Evolutionary conservation across 805 yeast species (phyloP).

Genomic region (Pichia nakasei): DNA sequence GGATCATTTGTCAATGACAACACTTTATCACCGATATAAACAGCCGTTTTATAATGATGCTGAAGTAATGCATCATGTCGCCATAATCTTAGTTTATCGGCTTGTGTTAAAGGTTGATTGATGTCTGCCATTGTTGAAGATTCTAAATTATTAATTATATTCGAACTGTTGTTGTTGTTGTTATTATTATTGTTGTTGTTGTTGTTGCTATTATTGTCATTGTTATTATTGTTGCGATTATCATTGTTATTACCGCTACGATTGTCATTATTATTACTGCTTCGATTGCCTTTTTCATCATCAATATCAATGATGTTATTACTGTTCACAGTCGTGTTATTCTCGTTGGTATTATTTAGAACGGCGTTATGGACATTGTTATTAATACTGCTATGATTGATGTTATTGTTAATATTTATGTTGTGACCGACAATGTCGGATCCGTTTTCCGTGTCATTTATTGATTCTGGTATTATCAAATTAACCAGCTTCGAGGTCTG

Average conservation of each 20-base stretch:
- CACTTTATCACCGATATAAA: conserved; percentile 85
- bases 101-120: conserved; percentile 54
- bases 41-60: conserved; percentile 85
- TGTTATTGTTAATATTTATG: background rate
- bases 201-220: background rate
- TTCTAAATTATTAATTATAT: conserved; percentile 1
- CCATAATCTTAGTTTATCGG: conserved; percentile 84
- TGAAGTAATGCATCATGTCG: conserved; percentile 88
- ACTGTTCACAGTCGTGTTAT: too few relatives aligned
- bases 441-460: too few relatives aligned
- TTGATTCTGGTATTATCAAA: background rate
- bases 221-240: background rate
- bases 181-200: background rate
- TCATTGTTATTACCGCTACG: background rate
- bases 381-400: background rate
- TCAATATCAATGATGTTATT: too few relatives aligned
- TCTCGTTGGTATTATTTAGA: too few relatives aligned
- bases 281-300: too few relatives aligned
- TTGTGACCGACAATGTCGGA: too few relatives aligned
- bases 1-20: conserved; percentile 77
- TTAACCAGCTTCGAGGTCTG: conserved; percentile 1
- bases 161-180: background rate
- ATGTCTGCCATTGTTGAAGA: conserved; percentile 13
- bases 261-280: background rate
- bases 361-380: too few relatives aligned